Conservation (phyloP, 257 asterid genomes). For the Solanum corneliomulleri region DNA sequence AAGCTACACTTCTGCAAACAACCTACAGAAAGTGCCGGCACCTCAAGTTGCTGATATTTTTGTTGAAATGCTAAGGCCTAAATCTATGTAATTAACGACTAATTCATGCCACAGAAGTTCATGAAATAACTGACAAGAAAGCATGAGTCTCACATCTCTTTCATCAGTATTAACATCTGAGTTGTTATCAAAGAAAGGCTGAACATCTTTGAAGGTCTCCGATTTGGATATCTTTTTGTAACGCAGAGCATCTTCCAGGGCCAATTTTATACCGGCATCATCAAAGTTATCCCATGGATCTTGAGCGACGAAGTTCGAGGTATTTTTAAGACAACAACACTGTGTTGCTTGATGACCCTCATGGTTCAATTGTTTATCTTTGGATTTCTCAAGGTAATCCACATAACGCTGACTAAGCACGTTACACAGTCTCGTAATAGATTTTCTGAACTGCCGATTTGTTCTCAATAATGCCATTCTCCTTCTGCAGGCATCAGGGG, state of each 20-base stretch:
- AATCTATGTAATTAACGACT: not conserved
- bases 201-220: constrained; percentile 21
- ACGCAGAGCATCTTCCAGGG: constrained; percentile 56
- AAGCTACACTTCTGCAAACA: not conserved
- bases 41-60: not conserved
- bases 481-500: constrained; percentile 70
- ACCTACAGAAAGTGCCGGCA: not conserved
- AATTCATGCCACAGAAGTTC: not conserved
- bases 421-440: constrained; percentile 62
- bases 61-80: not conserved
- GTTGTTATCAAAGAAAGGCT: constrained; percentile 10
- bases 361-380: constrained; percentile 26
- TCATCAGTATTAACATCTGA: not conserved
- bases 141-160: constrained; percentile 31
- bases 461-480: constrained; percentile 66
- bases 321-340: constrained; percentile 10
- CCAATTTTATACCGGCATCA: constrained; percentile 40
- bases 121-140: not conserved
- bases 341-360: constrained; percentile 23
- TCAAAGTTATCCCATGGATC: constrained; percentile 72
- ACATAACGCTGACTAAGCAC: constrained; percentile 56
- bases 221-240: constrained; percentile 42
- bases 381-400: constrained; percentile 44
- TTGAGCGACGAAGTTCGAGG: constrained; percentile 8
- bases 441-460: constrained; percentile 40